Evolutionary conservation across 2,329 filamentous ascomycete species (phyloP), one percentile per base, ranked within the genome.

Genomic region (Coniochaeta hoffmannii): DNA sequence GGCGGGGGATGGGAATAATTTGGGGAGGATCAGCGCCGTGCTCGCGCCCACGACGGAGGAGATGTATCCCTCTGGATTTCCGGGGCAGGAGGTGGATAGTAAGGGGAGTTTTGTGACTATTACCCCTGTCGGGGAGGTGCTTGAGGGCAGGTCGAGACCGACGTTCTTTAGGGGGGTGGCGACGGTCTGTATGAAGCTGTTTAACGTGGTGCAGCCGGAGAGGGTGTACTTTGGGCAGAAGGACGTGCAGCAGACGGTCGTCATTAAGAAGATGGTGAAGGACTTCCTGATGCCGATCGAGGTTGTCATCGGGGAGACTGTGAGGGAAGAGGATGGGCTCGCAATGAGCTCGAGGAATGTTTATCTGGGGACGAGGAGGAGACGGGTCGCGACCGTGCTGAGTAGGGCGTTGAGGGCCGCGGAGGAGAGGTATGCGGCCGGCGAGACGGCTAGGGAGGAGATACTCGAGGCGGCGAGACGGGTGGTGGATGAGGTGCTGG

Each of bases 111-210:
- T 97, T 65, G 88, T 99, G 30, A 93, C 85, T 19, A 89, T 99
- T 63, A 96, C 90, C 0, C 94, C 94, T 1, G 77, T 97, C 1
- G 86, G 86, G 7, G 84, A 85, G 61, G 78, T 92, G 26, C 79
- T 97, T 4, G 94, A 99, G 73, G 94, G 94, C 15, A 81, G 82
- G 4, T 90, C 86, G 49, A 79, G 94, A 15, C 94, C 94, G 2
- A 95, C 95, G 44, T 99, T 99, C 72, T 99, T 99, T 73, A 82
- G 94, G 51, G 94, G 94, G 36, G 94, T 99, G 32, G 92, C 94
- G 19, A 99, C 94, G 1, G 88, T 99, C 1, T 97, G 92, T 74
- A 94, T 93, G 82, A 99, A 95, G 73, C 74, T 95, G 14, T 93
- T 95, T 73, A 92, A 92, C 65, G 89, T 91, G 55, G 85, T 90